Evolutionary conservation across 805 yeast genomes (phyloP).

Genomic region (Nakazawaea siamensis): DNA sequence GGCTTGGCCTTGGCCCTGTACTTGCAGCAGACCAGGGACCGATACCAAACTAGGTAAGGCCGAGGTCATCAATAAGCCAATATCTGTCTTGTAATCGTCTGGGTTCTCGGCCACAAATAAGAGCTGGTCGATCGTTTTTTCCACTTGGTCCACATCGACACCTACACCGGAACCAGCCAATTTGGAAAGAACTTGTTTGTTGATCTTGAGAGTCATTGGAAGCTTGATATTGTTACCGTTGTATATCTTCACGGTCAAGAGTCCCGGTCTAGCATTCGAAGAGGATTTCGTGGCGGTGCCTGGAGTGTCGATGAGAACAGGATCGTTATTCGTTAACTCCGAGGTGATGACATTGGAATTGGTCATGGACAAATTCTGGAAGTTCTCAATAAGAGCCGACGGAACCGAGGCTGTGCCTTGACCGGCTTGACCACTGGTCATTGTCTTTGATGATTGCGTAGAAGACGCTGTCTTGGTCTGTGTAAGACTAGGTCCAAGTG

Average conservation of each 20-base stretch:
- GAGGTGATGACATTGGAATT: slow-evolving; percentile 7
- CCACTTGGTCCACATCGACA: slow-evolving; percentile 23
- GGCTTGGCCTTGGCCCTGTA: slow-evolving; percentile 45
- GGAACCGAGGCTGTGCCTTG: too few relatives aligned
- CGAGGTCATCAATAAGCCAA: slow-evolving; percentile 16
- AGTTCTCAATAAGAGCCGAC: neutral
- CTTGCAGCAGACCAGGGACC: slow-evolving; percentile 31
- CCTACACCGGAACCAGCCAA: slow-evolving; percentile 50
- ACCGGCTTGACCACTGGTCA: slow-evolving; percentile 5
- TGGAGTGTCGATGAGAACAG: slow-evolving; percentile 5
- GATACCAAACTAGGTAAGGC: slow-evolving; percentile 39
- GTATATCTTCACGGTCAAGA: slow-evolving; percentile 70
- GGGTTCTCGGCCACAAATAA: slow-evolving; percentile 9
- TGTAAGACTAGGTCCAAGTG: too few relatives aligned
- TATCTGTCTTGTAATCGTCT: slow-evolving; percentile 11
- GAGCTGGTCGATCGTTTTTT: slow-evolving; percentile 23
- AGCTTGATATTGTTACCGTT: slow-evolving; percentile 58
- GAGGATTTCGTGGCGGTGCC: neutral
- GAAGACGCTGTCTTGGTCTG: slow-evolving; percentile 6
- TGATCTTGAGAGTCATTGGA: slow-evolving; percentile 64
- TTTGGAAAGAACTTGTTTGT: slow-evolving; percentile 54
- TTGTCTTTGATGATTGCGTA: slow-evolving; percentile 9
- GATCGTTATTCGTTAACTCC: slow-evolving; percentile 8
- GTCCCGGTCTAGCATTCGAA: slow-evolving; percentile 43
- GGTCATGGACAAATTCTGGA: slow-evolving; percentile 5